Base-by-base conservation (phyloP, 1,284 basidiomycete species). In the Puccinia polysora region DNA sequence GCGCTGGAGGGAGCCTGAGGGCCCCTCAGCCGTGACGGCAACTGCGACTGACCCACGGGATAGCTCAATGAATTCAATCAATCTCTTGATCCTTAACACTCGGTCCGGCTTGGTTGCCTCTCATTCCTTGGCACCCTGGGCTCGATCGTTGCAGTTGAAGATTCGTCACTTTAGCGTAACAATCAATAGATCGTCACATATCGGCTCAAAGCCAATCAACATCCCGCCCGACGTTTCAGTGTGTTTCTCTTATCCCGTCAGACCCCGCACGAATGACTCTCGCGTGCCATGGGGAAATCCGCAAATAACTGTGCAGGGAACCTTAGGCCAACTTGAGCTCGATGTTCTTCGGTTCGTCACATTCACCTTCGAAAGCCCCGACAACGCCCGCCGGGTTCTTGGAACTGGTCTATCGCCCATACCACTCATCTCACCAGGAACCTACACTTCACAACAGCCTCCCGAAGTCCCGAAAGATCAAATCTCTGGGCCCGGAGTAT, bases 171-270 rank as follows among this genome's bases (percentile, higher is more conserved):
- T 68, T 53, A 68, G 65, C 40, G 18, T 43, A 12, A 68, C 65
- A n/a, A 12, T 32, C 52, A 43, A 12, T 47, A 20, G 65, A 38
- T 14, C 52, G 14, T 68, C 82, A 2, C 89, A 94, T 81, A 88
- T 95, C 74, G 92, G 91, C 73, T 87, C 88, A 76, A 83, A 86
- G 70, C 89, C 90, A 62, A 88, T 96, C 70, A 81, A 83, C 74
- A 81, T 89, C 76, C 90, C 91, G 6, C 77, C 84, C 8, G 82
- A 83, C 75, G 87, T 94, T 77, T 83, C 84, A 65, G 82, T 92
- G 77, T 80, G 40, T 12, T 45, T 72, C 67, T 60, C 23, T 50
- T 69, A 75, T 38, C 63, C 74, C 10, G 67, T 73, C 58, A 52
- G 30, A 65, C 74, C 38, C 32, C 73, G 65, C 14, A 65, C 40